These are phyloP conservation scores for Anacardium occidentale DNA, from an alignment of 345 rosid species.

Conservation along the genomic window DNA sequence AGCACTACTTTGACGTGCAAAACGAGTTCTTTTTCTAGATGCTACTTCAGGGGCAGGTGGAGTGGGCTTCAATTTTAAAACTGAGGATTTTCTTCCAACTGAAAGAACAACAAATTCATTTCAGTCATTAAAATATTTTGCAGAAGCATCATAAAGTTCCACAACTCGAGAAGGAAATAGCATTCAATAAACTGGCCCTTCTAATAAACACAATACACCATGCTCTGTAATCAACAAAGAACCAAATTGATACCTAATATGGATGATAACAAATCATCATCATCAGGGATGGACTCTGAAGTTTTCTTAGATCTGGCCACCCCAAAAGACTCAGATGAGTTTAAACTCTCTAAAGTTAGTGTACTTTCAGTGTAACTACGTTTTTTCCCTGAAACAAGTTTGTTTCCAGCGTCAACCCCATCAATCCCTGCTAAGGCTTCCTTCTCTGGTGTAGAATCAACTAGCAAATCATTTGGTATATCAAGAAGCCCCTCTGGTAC, in stretches of 20 bases:
- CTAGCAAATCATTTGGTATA: constrained; percentile 44
- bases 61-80: constrained; percentile 73
- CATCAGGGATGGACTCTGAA: constrained; percentile 77
- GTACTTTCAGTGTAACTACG: constrained; percentile 77
- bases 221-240: not conserved
- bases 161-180: not conserved
- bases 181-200: not conserved
- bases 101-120: constrained; percentile 21
- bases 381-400: constrained; percentile 60
- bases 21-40: constrained; percentile 59
- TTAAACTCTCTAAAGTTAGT: constrained; percentile 56
- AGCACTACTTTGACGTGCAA: constrained; percentile 57
- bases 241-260: constrained; percentile 67
- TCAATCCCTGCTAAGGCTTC: constrained; percentile 32
- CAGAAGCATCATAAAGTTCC: not conserved
- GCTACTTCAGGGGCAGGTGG: constrained; percentile 58
- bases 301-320: constrained; percentile 54
- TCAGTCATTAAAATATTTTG: not conserved
- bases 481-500: constrained; percentile 46
- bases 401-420: constrained; percentile 39
- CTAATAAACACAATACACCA: not conserved
- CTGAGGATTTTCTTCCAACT: constrained; percentile 87
- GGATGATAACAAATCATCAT: constrained; percentile 89
- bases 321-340: constrained; percentile 69
- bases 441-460: constrained; percentile 61